Evolutionary conservation across 148 eudicot genomes (phyloP), one percentile per base, ranked within the genome.

Genomic region (Rheum nobile): DNA sequence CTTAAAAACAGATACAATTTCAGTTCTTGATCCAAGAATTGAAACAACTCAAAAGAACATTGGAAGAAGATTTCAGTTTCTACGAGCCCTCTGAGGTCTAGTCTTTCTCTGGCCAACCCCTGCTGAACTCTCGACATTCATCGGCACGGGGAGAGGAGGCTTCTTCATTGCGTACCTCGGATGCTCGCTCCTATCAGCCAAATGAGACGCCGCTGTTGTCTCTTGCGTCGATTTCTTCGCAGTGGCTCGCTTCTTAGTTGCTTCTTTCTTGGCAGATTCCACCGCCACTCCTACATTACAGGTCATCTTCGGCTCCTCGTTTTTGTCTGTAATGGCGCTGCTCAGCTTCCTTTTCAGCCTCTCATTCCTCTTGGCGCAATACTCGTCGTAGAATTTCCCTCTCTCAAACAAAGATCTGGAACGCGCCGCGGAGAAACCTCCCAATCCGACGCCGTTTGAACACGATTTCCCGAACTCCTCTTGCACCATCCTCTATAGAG

Each of bases 341-440:
- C 80, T 86, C 74, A 77, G 88, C 81, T 91, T 93, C 74, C 86
- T 83, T 83, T 78, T 86, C 73, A 93, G 78, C 85, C 91, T 88
- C 85, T 93, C 98, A 16, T 93, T 91, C 71, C 98, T 91, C 74
- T 91, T 91, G 0, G 89, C 95, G 8, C 83, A 74, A 72, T 93
- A 93, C 78, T 82, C 88, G 0, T 93, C 91, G 74, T 93, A 93
- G 29, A 88, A 86, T 42, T 82, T 77, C 4, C 98, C 98, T 74
- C 98, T 84, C 69, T 88, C 86, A 46, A 93, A 86, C 61, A 82
- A 22, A 34, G 86, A 85, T 65, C 39, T 22, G 4, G 38, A 7
- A 65, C 39, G 4, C 2, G 39, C 39, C 42, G 79, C 82, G 19
- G 79, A 16, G 55, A 74, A 63, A n/a, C 44, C 37, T 32, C 61